Percentiles rank a stretch among this genome's conserved stretches.
Evolutionary conservation across 2,329 filamentous ascomycete genomes (phyloP).

Genomic region (Fusarium sp.): DNA sequence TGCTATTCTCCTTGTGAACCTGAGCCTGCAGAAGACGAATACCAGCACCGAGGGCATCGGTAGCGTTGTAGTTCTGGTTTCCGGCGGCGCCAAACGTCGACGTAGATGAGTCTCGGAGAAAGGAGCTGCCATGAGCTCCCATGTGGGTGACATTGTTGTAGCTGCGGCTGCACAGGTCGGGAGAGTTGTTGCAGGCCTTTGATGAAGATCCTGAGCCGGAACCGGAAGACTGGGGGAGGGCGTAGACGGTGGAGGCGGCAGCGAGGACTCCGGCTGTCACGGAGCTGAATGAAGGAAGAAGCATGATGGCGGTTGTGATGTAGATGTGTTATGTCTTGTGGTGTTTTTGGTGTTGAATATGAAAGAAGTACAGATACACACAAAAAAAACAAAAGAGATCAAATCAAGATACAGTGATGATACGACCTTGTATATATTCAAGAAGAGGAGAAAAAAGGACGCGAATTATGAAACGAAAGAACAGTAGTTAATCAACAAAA

Average conservation of each 20-base stretch:
- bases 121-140: slow-evolving; percentile 80
- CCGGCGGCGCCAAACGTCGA: slow-evolving; percentile 70
- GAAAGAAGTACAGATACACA: slow-evolving; percentile 1
- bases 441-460: not conserved
- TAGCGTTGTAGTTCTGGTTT: slow-evolving; percentile 81
- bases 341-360: not conserved
- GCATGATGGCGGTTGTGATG: slow-evolving; percentile 19
- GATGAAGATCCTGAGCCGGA: slow-evolving; percentile 35
- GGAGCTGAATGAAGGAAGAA: slow-evolving; percentile 41
- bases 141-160: slow-evolving; percentile 85
- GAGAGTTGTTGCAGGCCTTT: slow-evolving; percentile 83
- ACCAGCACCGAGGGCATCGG: slow-evolving; percentile 76
- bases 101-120: slow-evolving; percentile 72
- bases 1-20: slow-evolving; percentile 71
- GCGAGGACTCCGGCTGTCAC: slow-evolving; percentile 35
- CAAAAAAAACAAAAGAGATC: slow-evolving; percentile 6
- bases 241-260: slow-evolving; percentile 38
- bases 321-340: not conserved
- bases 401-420: not conserved
- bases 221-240: slow-evolving; percentile 41
- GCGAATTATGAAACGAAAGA: slow-evolving; percentile 29
- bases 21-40: slow-evolving; percentile 79
- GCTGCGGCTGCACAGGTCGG: slow-evolving; percentile 74
- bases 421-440: slow-evolving; percentile 4
- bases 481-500: slow-evolving; percentile 4